phyloP scores from a whole-genome alignment of 2,329 filamentous ascomycete genomes.

The Pyricularia pennisetigena region DNA sequence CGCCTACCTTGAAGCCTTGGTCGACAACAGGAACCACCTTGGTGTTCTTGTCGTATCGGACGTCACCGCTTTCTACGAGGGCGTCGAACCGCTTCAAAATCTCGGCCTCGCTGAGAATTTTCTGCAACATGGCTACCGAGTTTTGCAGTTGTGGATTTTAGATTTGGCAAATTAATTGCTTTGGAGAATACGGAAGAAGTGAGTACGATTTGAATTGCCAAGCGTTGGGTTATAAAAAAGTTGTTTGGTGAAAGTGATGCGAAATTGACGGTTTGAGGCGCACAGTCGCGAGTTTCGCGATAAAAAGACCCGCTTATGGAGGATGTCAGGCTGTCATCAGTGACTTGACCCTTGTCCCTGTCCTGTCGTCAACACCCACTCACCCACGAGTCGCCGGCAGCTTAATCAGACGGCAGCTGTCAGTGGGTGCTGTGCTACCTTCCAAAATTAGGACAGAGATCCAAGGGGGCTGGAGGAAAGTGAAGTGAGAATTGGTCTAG shows the following conservation, averaged over 20 bases:
- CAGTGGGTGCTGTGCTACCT: not conserved
- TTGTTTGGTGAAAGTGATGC: not conserved
- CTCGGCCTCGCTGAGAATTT: slow-evolving; percentile 5
- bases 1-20: slow-evolving; percentile 1
- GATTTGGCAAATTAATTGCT: not conserved
- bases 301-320: not conserved
- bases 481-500: not conserved
- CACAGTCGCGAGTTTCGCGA: not conserved
- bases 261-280: not conserved
- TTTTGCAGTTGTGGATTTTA: not conserved
- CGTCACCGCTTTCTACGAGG: slow-evolving; percentile 11
- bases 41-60: slow-evolving; percentile 13
- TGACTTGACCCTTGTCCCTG: not conserved
- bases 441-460: not conserved
- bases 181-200: not conserved
- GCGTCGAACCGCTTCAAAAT: slow-evolving; percentile 15
- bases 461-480: not conserved
- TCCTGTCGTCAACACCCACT: not conserved
- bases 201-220: not conserved
- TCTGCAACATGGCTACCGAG: not conserved
- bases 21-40: slow-evolving; percentile 5
- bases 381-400: not conserved
- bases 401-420: not conserved
- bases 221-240: not conserved
- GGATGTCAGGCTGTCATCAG: not conserved